phyloP scores from a whole-genome alignment of 2,329 filamentous ascomycete species.

The Basipetospora chlamydospora region DNA sequence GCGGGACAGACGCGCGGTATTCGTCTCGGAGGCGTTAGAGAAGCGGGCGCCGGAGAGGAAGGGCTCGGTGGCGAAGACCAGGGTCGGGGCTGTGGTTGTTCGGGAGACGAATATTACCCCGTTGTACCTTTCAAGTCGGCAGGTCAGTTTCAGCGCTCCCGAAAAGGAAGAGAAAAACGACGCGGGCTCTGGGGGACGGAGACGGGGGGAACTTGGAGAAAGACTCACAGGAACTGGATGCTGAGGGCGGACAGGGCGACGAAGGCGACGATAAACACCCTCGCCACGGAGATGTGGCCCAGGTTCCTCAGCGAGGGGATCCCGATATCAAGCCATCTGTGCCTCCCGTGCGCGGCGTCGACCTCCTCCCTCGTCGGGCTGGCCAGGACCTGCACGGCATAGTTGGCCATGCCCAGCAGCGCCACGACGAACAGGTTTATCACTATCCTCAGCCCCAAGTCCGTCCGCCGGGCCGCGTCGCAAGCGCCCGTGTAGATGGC shows the following conservation, averaged over 20 bases:
- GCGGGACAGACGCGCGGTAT: constrained; percentile 19
- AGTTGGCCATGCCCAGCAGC: constrained; percentile 34
- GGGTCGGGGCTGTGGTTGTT: constrained; percentile 16
- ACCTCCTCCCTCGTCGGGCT: constrained; percentile 38
- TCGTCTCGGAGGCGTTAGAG: constrained; percentile 18
- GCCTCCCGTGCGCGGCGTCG: constrained; percentile 27
- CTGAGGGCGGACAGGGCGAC: constrained; percentile 26
- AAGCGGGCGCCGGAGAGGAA: constrained; percentile 23
- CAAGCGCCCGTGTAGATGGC: constrained; percentile 25
- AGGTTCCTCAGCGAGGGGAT: constrained; percentile 38
- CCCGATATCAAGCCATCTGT: constrained; percentile 37
- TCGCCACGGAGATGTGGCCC: constrained; percentile 23
- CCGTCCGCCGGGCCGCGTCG: constrained; percentile 18
- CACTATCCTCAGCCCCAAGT: constrained; percentile 26
- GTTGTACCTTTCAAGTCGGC: constrained; percentile 31
- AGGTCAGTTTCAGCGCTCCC: constrained; percentile 9
- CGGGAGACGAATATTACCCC: constrained; percentile 30
- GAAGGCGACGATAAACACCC: constrained; percentile 22
- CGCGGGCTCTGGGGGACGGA: too few species aligned
- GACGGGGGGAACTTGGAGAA: neutral
- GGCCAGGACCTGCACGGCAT: constrained; percentile 37
- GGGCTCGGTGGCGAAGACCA: constrained; percentile 20
- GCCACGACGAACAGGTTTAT: constrained; percentile 28
- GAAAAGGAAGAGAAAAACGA: neutral
- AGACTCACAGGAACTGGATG: constrained; percentile 34